These are phyloP conservation scores for Jacaranda mimosifolia DNA, from an alignment of 257 asterid genomes.

Conservation along the genomic window DNA sequence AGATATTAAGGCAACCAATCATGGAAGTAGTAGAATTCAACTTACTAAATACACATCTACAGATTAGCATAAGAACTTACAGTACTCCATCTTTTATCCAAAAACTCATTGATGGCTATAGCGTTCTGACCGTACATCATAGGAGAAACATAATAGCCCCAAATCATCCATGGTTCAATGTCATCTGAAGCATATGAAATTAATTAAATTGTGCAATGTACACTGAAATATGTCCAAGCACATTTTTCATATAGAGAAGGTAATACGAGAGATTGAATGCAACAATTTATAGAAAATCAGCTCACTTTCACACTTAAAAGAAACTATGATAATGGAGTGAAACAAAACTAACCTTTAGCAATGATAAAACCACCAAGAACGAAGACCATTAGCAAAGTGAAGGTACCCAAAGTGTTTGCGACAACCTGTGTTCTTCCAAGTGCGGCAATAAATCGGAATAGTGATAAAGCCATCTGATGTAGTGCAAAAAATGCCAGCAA, in stretches of 20 bases:
- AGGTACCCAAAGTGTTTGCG: conserved; percentile 83
- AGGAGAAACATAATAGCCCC: conserved; percentile 87
- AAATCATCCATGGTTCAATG: conserved; percentile 81
- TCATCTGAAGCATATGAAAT: conserved; percentile 59
- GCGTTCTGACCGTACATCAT: conserved; percentile 94
- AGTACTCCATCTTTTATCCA: conserved; percentile 84
- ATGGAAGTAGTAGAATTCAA: conserved; percentile 6
- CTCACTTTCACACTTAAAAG: conserved; percentile 1
- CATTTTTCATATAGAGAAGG: not conserved
- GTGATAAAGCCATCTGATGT: conserved; percentile 95
- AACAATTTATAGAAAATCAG: not conserved
- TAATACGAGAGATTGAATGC: conserved; percentile 1
- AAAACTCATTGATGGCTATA: conserved; percentile 81
- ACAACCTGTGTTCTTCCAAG: conserved; percentile 88
- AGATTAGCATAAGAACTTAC: conserved; percentile 52
- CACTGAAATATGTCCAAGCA: not conserved
- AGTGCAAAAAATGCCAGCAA: conserved; percentile 80
- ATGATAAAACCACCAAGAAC: conserved; percentile 94
- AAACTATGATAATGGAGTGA: conserved; percentile 9
- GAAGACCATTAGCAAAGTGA: conserved; percentile 83
- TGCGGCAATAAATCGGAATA: conserved; percentile 81
- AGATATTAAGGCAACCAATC: conserved; percentile 25
- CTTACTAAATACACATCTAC: not conserved
- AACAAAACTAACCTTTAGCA: conserved; percentile 68
- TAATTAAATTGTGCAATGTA: not conserved